Evolutionary conservation across 768 basidiomycete species (phyloP).

Genomic region (Tephrocybe rancida): DNA sequence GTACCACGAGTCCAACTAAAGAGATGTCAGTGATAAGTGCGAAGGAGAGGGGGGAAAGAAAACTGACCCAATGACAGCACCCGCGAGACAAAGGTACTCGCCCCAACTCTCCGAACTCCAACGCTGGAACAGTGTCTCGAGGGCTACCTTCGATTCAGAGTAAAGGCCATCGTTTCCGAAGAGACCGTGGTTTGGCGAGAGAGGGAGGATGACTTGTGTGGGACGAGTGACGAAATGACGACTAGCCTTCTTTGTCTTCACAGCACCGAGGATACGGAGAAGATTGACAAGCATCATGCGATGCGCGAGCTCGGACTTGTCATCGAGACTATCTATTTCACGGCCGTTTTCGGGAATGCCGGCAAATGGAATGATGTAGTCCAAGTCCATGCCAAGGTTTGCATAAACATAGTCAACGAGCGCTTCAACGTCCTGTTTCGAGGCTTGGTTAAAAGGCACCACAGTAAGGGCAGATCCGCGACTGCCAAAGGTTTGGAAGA

Average conservation of each 20-base stretch:
- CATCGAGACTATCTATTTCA: conserved; percentile 96
- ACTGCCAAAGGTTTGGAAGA: conserved; percentile 94
- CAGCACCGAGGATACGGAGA: conserved; percentile 92
- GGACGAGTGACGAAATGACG: conserved; percentile 96
- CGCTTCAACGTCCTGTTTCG: conserved; percentile 97
- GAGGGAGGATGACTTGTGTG: conserved; percentile 96
- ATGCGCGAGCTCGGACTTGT: conserved; percentile 96
- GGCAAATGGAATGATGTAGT: conserved; percentile 98
- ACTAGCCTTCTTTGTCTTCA: conserved; percentile 98
- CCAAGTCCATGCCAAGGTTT: conserved; percentile 93
- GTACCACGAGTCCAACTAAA: conserved; percentile 96
- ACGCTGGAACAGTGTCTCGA: conserved; percentile 97
- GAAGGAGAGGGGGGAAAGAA: background rate
- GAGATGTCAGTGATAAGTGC: conserved; percentile 9
- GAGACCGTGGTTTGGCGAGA: conserved; percentile 97
- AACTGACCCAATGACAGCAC: conserved; percentile 94
- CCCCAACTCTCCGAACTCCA: conserved; percentile 99
- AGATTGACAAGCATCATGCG: conserved; percentile 99
- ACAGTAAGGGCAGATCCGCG: conserved; percentile 97
- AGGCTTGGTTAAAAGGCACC: conserved; percentile 99
- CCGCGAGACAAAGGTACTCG: conserved; percentile 96
- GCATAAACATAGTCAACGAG: conserved; percentile 98
- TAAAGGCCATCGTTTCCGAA: conserved; percentile 99
- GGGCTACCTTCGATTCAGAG: conserved; percentile 96
- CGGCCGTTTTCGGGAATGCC: conserved; percentile 98